Conservation (phyloP, 2,329 filamentous ascomycete genomes). For the Sporothrix globosa region DNA sequence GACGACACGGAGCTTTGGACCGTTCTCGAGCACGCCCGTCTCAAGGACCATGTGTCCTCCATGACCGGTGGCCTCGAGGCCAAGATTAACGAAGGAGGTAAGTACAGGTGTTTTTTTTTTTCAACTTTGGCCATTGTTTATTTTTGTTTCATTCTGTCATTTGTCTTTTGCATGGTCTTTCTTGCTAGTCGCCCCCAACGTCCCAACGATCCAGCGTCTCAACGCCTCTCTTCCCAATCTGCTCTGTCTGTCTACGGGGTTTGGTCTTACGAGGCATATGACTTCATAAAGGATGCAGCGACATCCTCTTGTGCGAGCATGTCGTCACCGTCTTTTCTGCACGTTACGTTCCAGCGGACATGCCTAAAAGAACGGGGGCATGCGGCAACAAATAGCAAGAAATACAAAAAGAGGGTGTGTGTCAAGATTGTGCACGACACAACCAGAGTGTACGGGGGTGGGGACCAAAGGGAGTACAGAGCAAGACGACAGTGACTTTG, state of each 20-base stretch:
- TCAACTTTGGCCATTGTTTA: background rate
- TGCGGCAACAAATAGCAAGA: background rate
- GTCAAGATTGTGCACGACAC: constrained; percentile 11
- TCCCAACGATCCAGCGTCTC: background rate
- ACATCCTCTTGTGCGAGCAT: constrained; percentile 27
- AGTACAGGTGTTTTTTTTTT: constrained; percentile 45
- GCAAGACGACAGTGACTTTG: background rate
- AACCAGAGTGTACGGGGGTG: background rate
- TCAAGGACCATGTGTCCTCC: constrained; percentile 83
- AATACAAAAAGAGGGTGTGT: background rate
- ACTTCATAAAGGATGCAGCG: background rate
- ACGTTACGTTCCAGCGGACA: background rate
- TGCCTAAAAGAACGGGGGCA: constrained; percentile 16
- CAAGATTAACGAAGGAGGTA: constrained; percentile 89
- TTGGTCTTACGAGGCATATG: constrained; percentile 13
- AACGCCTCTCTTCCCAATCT: background rate
- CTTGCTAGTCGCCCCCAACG: background rate
- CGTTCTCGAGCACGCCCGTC: constrained; percentile 84
- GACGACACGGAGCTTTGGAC: constrained; percentile 98
- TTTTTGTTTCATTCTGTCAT: background rate
- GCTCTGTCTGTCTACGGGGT: background rate
- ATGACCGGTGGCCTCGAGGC: constrained; percentile 93
- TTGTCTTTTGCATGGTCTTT: background rate
- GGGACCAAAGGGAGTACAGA: background rate
- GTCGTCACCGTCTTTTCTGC: constrained; percentile 31